Base-by-base conservation (phyloP, 768 basidiomycete species). In the Pleurotus pulmonarius region DNA sequence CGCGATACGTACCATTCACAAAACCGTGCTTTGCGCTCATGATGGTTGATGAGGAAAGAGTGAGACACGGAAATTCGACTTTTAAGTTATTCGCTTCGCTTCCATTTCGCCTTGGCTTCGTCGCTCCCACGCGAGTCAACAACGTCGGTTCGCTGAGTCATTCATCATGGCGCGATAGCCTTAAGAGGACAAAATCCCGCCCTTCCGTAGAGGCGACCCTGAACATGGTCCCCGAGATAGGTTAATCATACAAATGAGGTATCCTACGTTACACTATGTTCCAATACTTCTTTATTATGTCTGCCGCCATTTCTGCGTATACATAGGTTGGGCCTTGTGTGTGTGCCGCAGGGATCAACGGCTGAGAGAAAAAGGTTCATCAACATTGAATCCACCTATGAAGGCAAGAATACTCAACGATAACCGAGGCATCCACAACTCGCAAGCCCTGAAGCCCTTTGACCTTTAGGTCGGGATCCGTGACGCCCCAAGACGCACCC, bases 401-500 rank as follows among this genome's bases (percentile, higher is more conserved):
- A 18, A 12, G 18, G 7, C n/a, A 11, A 24, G 22, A 5, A 44
- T 2, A 56, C 73, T 60, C 44, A 43, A 71, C 74, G 48, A 75
- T 59, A 16, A 74, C 66, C 8, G 71, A 73, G 2, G 73, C 72
- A 62, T 77, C 74, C 7, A 75, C 69, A 8, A 77, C 60, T 8
- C 75, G 60, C 47, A 77, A 49, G 4, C 71, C 75, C 1, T 38
- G 44, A 0, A 67, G 63, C 5, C 70, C 68, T 58, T 77, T 76
- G 5, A 79, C 68, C 4, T 55, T 60, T 25, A 79, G 61, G 49
- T 75, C 64, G 8, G 73, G 67, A 54, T 75, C 69, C 9, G 74
- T 69, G 15, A 75, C 75, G 20, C 75, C 75, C 43, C 57, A 61
- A 2, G 56, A 48, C 1, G 72, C 69, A 13, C 58, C 56, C 20